These are phyloP conservation scores for Medakamo hakoo DNA, from an alignment of 139 green algal species.

Conservation along the genomic window DNA sequence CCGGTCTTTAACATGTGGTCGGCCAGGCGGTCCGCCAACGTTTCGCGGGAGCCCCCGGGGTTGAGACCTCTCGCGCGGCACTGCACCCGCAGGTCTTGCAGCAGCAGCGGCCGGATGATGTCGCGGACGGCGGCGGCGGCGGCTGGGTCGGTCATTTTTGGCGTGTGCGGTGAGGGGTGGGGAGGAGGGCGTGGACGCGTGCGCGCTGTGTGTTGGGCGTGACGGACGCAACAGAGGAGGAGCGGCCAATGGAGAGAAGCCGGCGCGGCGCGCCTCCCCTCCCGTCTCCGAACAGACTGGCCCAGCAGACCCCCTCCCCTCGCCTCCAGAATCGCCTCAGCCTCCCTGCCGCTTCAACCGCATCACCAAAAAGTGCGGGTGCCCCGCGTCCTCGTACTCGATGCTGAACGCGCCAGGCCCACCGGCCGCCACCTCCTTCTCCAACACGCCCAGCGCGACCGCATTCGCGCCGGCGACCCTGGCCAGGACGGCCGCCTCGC, in stretches of 20 bases:
- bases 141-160: not conserved
- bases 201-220: not conserved
- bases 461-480: no score
- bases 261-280: no score
- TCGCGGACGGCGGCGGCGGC: constrained; percentile 1
- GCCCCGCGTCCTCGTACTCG: no score
- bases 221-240: not conserved
- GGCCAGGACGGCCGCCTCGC: no score
- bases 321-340: no score
- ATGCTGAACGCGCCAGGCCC: no score
- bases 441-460: no score
- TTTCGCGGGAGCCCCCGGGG: constrained; percentile 44
- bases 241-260: not conserved
- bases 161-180: not conserved
- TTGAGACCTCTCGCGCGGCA: constrained; percentile 40
- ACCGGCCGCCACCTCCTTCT: no score
- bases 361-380: no score
- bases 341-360: no score
- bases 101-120: constrained; percentile 23
- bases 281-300: no score
- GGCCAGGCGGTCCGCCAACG: constrained; percentile 36
- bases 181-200: not conserved
- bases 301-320: no score
- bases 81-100: constrained; percentile 49
- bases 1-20: constrained; percentile 45